A percentile compares a stretch with the other conserved stretches of the same genome.
phyloP scores from a whole-genome alignment of 805 yeast species.

The Kuraishia hungarica region DNA sequence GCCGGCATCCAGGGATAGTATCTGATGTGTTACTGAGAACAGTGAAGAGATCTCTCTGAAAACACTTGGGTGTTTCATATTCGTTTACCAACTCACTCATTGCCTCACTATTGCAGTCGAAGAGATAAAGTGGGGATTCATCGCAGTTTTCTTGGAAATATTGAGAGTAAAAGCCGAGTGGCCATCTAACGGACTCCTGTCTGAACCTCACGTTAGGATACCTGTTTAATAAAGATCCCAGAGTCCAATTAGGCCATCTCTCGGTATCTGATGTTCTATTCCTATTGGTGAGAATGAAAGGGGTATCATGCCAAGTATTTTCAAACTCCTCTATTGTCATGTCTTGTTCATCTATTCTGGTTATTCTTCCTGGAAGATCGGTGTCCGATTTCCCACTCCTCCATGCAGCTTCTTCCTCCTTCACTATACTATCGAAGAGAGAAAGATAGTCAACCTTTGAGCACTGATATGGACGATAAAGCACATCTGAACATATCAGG shows the following conservation, averaged over 20 bases:
- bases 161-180: constrained; percentile 46
- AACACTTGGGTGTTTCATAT: constrained; percentile 44
- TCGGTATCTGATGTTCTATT: neutral
- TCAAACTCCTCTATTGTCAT: constrained; percentile 40
- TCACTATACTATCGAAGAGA: constrained; percentile 39
- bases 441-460: constrained; percentile 55
- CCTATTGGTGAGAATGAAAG: constrained; percentile 48
- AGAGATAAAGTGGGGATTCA: constrained; percentile 79
- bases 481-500: constrained; percentile 62
- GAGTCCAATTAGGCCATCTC: constrained; percentile 65
- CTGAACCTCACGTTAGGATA: constrained; percentile 61
- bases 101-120: constrained; percentile 74
- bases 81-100: constrained; percentile 46
- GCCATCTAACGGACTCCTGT: constrained; percentile 85
- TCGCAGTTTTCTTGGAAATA: constrained; percentile 59
- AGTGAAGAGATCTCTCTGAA: constrained; percentile 53
- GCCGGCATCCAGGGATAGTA: constrained; percentile 42
- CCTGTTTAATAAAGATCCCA: constrained; percentile 35
- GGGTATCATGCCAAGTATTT: constrained; percentile 36
- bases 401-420: constrained; percentile 28
- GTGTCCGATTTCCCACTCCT: constrained; percentile 8
- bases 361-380: constrained; percentile 29
- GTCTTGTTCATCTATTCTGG: constrained; percentile 36
- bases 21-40: constrained; percentile 30
- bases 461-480: constrained; percentile 79